Conservation (phyloP, 176 grass and related monocot genomes). For the Miscanthus lutarioriparius region DNA sequence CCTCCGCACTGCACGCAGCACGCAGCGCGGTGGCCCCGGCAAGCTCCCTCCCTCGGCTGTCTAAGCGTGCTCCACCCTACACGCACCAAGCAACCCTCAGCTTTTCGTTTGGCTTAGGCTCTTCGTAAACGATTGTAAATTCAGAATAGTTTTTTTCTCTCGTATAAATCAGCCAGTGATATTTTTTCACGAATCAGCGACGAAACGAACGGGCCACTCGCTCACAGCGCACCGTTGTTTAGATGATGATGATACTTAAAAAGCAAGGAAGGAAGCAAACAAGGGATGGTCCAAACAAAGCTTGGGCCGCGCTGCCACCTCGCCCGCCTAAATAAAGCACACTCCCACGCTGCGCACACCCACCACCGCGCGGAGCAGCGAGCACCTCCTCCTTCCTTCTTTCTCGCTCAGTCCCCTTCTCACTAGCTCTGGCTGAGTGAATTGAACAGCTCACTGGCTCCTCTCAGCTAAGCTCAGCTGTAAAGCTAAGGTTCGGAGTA, state of each 20-base stretch:
- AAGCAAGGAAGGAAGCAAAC: constrained; percentile 25
- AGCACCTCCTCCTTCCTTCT: neutral
- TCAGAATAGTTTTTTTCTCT: too few relatives aligned
- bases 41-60: neutral
- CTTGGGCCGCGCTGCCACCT: constrained; percentile 45
- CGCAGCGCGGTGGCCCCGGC: too few relatives aligned
- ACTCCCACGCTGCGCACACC: constrained; percentile 21
- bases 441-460: neutral
- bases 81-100: neutral
- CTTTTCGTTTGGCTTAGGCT: too few relatives aligned
- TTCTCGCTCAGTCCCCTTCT: neutral
- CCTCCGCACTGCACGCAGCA: too few relatives aligned
- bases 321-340: constrained; percentile 53
- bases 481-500: neutral
- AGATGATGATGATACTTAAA: constrained; percentile 6
- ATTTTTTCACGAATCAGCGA: too few relatives aligned
- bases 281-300: constrained; percentile 53
- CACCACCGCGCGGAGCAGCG: neutral
- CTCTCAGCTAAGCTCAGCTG: neutral
- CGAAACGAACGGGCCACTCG: too few relatives aligned
- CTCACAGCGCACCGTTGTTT: constrained; percentile 19
- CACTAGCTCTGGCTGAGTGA: constrained; percentile 1
- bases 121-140: too few relatives aligned
- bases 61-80: neutral
- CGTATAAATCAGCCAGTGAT: too few relatives aligned